Base-by-base conservation (phyloP, 2,329 filamentous ascomycete genomes). In the Fusarium nematophilum region DNA sequence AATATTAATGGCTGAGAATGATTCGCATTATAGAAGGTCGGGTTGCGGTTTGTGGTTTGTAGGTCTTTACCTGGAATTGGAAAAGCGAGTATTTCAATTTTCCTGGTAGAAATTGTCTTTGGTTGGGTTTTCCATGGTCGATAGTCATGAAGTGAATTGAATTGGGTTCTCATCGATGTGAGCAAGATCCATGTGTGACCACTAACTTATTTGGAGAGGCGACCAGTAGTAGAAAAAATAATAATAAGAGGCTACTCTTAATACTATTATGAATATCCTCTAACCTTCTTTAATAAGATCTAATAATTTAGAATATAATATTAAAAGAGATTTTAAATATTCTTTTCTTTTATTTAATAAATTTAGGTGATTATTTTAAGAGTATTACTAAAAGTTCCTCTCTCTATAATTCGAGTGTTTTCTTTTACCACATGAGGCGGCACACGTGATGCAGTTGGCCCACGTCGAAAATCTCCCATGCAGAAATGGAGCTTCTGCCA, bases 1-100 rank as follows among this genome's bases (percentile, higher is more conserved):
- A 59, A 64, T 66, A 37, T 45, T 66, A 64, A 66, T 68, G 54
- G 33, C 53, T 39, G 51, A 63, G 59, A 63, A 53, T 53, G 62
- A 46, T 53, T 43, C 39, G 39, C 37, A 56, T 40, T 60, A 64
- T 63, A 63, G 59, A 63, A 42, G 33, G 54, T 33, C n/a, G 42
- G 42, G 30, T 33, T n/a, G n/a, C n/a, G n/a, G n/a, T 44, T 15
- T 23, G 25, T 27, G 30, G 33, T 40, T 48, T 64, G 33, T 50
- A 38, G 44, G 42, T 49, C 43, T 63, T 48, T 57, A 52, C 14
- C 15, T 61, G 37, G 49, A 63, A 63, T 64, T 61, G 55, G 17
- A 57, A 66, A 65, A 66, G 48, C 53, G 49, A 37, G 8, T 49
- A 61, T 64, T 57, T 60, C 57, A 38, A n/a, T n/a, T n/a, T n/a